Conservation (phyloP, 768 basidiomycete genomes). For the Tricholomella constricta region DNA sequence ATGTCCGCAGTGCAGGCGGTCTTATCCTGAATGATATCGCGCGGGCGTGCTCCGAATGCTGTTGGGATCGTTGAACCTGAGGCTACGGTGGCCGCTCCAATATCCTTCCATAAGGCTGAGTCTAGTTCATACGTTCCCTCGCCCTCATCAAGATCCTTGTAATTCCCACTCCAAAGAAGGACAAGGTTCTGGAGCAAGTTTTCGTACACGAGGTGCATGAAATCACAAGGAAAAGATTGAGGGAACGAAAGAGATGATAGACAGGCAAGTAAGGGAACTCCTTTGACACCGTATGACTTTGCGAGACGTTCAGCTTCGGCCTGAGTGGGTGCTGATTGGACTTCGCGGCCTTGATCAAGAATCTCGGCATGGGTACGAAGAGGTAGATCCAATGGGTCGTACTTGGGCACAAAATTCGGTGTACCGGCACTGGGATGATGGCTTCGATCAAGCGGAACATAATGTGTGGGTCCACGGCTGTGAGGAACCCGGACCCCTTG, state of each 20-base stretch:
- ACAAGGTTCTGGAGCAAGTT: constrained; percentile 42
- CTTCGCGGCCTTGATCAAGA: constrained; percentile 17
- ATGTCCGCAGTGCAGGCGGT: constrained; percentile 20
- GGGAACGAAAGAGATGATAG: constrained; percentile 39
- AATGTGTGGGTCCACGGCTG: constrained; percentile 15
- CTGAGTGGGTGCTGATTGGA: constrained; percentile 16
- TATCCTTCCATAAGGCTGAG: constrained; percentile 34
- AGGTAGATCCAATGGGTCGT: constrained; percentile 23
- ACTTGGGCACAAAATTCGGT: neutral
- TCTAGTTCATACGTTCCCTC: constrained; percentile 23
- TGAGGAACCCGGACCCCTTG: constrained; percentile 20
- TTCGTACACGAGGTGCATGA: constrained; percentile 48
- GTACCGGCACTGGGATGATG: neutral
- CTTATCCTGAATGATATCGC: constrained; percentile 27
- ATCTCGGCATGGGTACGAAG: constrained; percentile 13
- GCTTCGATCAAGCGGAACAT: constrained; percentile 20
- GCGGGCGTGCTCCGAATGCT: constrained; percentile 27
- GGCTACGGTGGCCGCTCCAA: constrained; percentile 31
- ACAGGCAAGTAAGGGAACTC: constrained; percentile 29
- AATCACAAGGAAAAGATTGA: constrained; percentile 42
- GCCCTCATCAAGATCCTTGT: constrained; percentile 36
- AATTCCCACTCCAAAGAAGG: constrained; percentile 39
- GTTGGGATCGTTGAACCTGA: constrained; percentile 30
- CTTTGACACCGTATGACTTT: constrained; percentile 35
- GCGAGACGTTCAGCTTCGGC: constrained; percentile 20